Conservation (phyloP, 176 grass and related monocot genomes). For the Bromus sterilis region DNA sequence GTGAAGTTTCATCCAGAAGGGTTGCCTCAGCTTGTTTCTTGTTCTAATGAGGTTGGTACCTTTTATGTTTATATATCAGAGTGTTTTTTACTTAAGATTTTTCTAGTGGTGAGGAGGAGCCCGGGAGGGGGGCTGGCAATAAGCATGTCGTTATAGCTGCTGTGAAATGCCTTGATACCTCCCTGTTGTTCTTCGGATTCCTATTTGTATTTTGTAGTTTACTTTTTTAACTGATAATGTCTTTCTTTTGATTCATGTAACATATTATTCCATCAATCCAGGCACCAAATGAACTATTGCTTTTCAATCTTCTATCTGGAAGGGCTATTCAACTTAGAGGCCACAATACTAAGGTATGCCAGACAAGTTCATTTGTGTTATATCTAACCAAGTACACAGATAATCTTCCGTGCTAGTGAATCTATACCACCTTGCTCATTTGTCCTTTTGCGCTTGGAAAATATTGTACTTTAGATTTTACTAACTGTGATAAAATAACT, state of each 20-base stretch:
- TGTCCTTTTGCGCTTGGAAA: conserved; percentile 15
- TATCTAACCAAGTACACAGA: not conserved
- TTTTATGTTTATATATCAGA: not conserved
- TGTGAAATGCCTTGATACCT: not conserved
- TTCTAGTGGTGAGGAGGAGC: not conserved
- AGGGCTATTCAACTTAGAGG: conserved; percentile 92
- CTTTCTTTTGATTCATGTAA: conserved; percentile 1
- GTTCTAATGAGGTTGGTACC: conserved; percentile 80
- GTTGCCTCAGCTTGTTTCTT: conserved; percentile 87
- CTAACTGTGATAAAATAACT: conserved; percentile 6
- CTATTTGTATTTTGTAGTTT: conserved; percentile 12
- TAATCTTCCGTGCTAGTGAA: conserved; percentile 4
- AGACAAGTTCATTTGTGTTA: conserved; percentile 12
- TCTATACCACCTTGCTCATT: not conserved
- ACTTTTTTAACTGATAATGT: not conserved
- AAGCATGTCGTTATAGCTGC: not conserved
- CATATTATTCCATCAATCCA: conserved; percentile 28
- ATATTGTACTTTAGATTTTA: not conserved
- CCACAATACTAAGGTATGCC: conserved; percentile 77
- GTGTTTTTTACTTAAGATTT: conserved; percentile 1
- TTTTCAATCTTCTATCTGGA: conserved; percentile 97
- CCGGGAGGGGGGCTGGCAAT: not conserved
- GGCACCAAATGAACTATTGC: conserved; percentile 93
- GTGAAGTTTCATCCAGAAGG: conserved; percentile 98
- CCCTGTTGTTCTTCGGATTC: not conserved